A percentile compares a stretch with the other conserved stretches of the same genome.
Conservation (phyloP, 2,329 filamentous ascomycete genomes). For the Cladophialophora carrionii region DNA sequence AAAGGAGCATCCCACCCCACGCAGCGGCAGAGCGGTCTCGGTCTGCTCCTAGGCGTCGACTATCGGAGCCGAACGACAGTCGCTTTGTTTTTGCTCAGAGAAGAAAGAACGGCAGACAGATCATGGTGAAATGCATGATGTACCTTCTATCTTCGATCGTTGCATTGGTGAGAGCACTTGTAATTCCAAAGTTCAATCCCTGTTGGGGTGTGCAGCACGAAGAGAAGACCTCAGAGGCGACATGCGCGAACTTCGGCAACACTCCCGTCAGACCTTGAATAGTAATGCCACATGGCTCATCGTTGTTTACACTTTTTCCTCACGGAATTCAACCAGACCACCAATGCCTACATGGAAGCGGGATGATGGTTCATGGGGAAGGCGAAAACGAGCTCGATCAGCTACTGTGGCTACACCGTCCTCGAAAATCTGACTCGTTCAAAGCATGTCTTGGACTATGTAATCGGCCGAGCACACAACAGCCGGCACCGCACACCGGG, state of each 20-base stretch:
- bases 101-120: background rate
- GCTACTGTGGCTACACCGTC: background rate
- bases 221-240: background rate
- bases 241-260: constrained; percentile 8
- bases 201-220: background rate
- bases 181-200: background rate
- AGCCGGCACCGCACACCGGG: background rate
- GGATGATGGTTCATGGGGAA: background rate
- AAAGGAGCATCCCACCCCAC: background rate
- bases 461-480: background rate
- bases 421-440: background rate
- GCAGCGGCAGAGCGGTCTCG: background rate
- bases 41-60: background rate
- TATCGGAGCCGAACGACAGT: background rate
- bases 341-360: background rate
- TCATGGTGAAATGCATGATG: background rate
- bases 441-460: background rate
- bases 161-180: background rate
- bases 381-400: background rate
- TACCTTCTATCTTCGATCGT: background rate
- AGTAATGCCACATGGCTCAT: constrained; percentile 8
- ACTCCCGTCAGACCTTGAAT: background rate
- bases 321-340: background rate
- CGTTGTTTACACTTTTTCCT: background rate
- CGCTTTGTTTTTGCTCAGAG: background rate